phyloP scores from a whole-genome alignment of 768 basidiomycete species.

The Rhizopogon vulgaris region DNA sequence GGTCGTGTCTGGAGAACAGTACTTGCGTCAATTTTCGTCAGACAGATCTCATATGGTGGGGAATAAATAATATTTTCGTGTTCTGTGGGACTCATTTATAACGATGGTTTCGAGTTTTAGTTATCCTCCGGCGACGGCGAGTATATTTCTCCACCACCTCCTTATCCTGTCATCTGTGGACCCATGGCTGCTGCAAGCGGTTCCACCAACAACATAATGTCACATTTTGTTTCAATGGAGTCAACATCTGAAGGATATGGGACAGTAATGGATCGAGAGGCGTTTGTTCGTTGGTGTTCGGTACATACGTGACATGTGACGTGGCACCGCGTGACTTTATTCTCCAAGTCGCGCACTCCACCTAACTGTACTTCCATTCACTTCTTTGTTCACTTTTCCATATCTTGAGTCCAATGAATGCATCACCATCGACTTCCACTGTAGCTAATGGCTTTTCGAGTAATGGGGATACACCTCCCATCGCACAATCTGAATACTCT shows the following conservation, averaged over 20 bases:
- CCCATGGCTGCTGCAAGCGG: slow-evolving; percentile 30
- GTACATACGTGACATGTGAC: slow-evolving; percentile 1
- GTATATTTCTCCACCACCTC: slow-evolving; percentile 44
- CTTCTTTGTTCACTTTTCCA: background rate
- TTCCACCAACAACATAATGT: slow-evolving; percentile 50
- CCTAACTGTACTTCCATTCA: background rate
- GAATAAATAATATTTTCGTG: slow-evolving; percentile 6
- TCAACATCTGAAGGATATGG: slow-evolving; percentile 31
- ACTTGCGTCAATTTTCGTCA: slow-evolving; percentile 59
- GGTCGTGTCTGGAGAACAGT: slow-evolving; percentile 46
- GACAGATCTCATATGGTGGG: slow-evolving; percentile 74
- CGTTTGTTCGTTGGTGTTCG: slow-evolving; percentile 18
- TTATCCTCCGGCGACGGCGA: background rate
- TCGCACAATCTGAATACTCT: slow-evolving; percentile 31
- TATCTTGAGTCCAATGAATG: slow-evolving; percentile 14
- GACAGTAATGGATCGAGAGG: slow-evolving; percentile 29
- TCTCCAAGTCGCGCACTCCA: background rate
- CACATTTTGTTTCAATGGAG: slow-evolving; percentile 49
- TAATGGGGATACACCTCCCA: slow-evolving; percentile 40
- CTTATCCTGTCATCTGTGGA: slow-evolving; percentile 46
- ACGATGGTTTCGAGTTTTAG: slow-evolving; percentile 2
- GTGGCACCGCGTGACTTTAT: background rate
- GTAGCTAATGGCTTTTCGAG: slow-evolving; percentile 32
- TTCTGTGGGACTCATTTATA: slow-evolving; percentile 6
- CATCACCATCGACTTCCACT: slow-evolving; percentile 26